Evolutionary conservation across 2,329 filamentous ascomycete genomes (phyloP), one percentile per base, ranked within the genome.

Genomic region (Elsinoe ampelina): DNA sequence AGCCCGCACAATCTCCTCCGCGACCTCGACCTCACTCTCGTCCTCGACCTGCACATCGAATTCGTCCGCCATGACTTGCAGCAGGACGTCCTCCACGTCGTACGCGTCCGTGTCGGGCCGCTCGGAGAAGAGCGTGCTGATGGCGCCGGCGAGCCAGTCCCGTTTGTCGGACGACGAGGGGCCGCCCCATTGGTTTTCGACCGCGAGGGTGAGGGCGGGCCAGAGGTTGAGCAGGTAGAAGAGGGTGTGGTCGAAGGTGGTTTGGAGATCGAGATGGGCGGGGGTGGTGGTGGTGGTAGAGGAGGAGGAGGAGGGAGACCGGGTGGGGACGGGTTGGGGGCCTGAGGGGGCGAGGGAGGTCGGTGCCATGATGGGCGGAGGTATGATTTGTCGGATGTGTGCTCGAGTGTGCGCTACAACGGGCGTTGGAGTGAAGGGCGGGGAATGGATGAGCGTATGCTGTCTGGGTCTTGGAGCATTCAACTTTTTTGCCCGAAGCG

Each of bases 21-120:
- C 90, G 5, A 95, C 81, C 57, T 85, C 80, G 55, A 80, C 83
- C 34, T 84, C 87, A 48, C 85, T 92, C 64, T 90, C 91, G 70
- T 98, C 93, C 66, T 97, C 93, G 26, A 96, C 82, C 57, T 88
- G 85, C 57, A 93, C 86, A 66, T 95, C 90, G 67, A 97, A 98
- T 72, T 98, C 93, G 73, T 97, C 93, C 61, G 87, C 80, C 86
- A 97, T 93, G 60, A 95, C 84, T 66, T 96, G 88, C 47, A 95
- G 76, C 48, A 97, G 77, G 54, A 95, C 83, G 39, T 85, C 80
- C 75, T 97, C 92, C 42, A 96, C 76, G 64, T 96, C 89, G 61
- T 86, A 83, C 15, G 80, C 75, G 63, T 95, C 87, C 10, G 87
- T 83, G 57, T 82, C 76, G 1, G 82, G 77, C 2, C 76, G 72